Percentiles rank a stretch among this genome's conserved stretches.
phyloP scores from a whole-genome alignment of 225 moss, liverwort and hornwort species.

The Straminergon stramineum region DNA sequence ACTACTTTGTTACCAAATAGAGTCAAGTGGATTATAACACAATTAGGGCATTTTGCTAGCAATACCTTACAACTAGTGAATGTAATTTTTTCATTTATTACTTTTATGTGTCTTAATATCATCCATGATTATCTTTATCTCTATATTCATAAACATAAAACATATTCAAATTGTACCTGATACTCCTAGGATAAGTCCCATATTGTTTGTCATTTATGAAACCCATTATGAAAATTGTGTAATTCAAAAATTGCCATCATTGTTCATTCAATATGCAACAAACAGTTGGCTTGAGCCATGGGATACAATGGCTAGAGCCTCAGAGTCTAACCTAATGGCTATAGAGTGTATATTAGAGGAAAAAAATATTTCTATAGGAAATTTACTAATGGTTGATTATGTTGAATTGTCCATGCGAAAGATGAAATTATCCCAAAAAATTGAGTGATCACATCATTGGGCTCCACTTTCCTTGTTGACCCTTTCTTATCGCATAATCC shows the following conservation, averaged over 20 bases:
- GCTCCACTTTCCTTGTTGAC: rapidly evolving
- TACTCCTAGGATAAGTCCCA: background rate
- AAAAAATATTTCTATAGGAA: background rate
- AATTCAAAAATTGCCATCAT: background rate
- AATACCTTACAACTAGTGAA: background rate
- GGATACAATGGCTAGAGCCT: background rate
- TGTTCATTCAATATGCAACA: background rate
- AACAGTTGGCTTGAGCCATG: background rate
- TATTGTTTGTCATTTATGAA: background rate
- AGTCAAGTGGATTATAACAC: background rate
- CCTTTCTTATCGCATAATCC: background rate
- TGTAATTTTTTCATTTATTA: background rate
- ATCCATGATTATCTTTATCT: too few species aligned
- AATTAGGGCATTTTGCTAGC: background rate
- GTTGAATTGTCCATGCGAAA: rapidly evolving
- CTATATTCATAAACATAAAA: background rate
- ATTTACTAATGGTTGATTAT: rapidly evolving
- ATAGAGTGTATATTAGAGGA: rapidly evolving
- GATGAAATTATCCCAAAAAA: background rate
- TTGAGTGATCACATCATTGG: rapidly evolving
- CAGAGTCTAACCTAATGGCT: background rate
- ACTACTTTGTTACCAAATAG: background rate
- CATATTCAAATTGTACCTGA: background rate
- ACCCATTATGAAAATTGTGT: background rate
- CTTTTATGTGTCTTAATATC: background rate